These are phyloP conservation scores for Keithomyces neogunnii DNA, from an alignment of 2,329 filamentous ascomycete species.

Conservation along the genomic window DNA sequence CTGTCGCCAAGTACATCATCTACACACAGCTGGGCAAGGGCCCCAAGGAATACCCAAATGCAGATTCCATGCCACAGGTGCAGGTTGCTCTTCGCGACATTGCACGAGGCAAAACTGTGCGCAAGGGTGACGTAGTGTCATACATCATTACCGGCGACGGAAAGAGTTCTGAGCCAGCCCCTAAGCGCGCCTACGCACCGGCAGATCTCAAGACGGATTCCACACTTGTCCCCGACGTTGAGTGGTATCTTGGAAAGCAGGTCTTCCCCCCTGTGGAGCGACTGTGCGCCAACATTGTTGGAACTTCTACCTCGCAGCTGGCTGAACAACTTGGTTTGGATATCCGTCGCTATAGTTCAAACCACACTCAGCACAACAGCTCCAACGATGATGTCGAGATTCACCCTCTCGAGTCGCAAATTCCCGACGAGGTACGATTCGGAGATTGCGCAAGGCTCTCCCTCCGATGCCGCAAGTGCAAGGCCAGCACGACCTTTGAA, in stretches of 20 bases:
- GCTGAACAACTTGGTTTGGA: constrained; percentile 93
- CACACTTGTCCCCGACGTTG: constrained; percentile 77
- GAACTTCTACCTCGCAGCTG: constrained; percentile 81
- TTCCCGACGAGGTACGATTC: constrained; percentile 86
- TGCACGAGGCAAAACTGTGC: constrained; percentile 75
- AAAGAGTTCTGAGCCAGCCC: constrained; percentile 58
- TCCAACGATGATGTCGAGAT: constrained; percentile 60
- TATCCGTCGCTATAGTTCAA: constrained; percentile 66
- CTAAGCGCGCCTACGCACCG: constrained; percentile 82
- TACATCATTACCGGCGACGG: constrained; percentile 83
- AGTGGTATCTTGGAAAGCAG: constrained; percentile 97
- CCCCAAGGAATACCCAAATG: constrained; percentile 89
- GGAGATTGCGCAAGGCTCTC: constrained; percentile 67
- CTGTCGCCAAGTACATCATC: constrained; percentile 86
- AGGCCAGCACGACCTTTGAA: constrained; percentile 62
- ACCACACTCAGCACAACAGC: constrained; percentile 36
- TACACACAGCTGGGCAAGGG: constrained; percentile 95
- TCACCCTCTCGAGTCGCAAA: constrained; percentile 86
- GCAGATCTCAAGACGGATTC: constrained; percentile 74
- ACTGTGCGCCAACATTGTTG: constrained; percentile 89
- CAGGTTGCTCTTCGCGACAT: constrained; percentile 89
- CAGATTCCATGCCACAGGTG: constrained; percentile 90
- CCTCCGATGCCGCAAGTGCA: constrained; percentile 77
- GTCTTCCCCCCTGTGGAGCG: constrained; percentile 97
- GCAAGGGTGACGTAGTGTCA: constrained; percentile 91